Percentiles rank a stretch among this genome's conserved stretches.
These are phyloP conservation scores for Paracoccidioides lutzii DNA, from an alignment of 2,329 filamentous ascomycete genomes.

Conservation along the genomic window DNA sequence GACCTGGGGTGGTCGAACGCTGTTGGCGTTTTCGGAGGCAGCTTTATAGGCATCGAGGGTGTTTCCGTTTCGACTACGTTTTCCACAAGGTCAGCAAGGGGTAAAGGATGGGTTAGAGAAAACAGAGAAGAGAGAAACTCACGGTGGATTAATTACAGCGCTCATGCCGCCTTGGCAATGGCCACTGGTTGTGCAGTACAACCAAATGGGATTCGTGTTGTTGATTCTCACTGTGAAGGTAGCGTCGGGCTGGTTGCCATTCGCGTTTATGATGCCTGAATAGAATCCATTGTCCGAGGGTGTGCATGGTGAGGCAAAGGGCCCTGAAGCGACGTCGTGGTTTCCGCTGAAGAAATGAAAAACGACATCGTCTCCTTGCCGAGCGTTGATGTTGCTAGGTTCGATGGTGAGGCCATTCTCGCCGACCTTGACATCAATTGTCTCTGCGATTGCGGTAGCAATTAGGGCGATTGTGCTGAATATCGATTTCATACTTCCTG, in stretches of 20 bases:
- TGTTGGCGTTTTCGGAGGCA: slow-evolving; percentile 6
- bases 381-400: slow-evolving; percentile 7
- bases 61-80: slow-evolving; percentile 4
- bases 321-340: slow-evolving; percentile 10
- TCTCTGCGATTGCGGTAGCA: slow-evolving; percentile 1
- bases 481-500: not conserved
- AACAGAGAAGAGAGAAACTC: slow-evolving; percentile 1
- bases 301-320: slow-evolving; percentile 9
- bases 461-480: slow-evolving; percentile 2
- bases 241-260: slow-evolving; percentile 3
- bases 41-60: slow-evolving; percentile 10
- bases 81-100: not conserved
- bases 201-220: slow-evolving; percentile 35
- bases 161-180: slow-evolving; percentile 42
- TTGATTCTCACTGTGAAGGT: slow-evolving; percentile 37
- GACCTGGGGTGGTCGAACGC: not conserved
- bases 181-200: slow-evolving; percentile 39
- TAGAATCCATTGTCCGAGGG: slow-evolving; percentile 5
- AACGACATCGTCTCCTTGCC: slow-evolving; percentile 7
- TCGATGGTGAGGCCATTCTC: slow-evolving; percentile 6
- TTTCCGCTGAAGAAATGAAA: slow-evolving; percentile 7
- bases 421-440: slow-evolving; percentile 10
- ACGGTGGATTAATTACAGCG: slow-evolving; percentile 40
- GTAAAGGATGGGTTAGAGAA: not conserved
- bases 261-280: slow-evolving; percentile 9